Evolutionary conservation across 139 green algal genomes (phyloP), one percentile per base, ranked within the genome.

Genomic region (Chlorella sp.): DNA sequence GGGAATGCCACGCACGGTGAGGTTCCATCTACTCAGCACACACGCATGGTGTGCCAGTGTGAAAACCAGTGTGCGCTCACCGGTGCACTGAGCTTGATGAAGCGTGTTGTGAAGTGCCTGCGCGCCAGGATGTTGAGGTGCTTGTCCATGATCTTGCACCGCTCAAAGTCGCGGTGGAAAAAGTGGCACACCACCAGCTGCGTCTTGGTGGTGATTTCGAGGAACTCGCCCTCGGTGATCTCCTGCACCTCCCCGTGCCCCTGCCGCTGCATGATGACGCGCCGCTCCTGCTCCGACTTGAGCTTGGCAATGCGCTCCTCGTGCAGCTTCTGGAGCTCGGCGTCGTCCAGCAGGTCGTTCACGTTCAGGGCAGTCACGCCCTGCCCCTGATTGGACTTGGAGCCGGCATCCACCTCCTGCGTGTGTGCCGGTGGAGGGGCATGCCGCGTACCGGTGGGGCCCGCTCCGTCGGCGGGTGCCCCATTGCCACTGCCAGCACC

Each of bases 91-190:
- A 97, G 49, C 78, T 96, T 97, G 73, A 97, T 91, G 83, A 98
- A 98, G 6, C 89, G 83, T 2, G 93, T 97, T 32, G 86, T 85
- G 82, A 97, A 93, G 77, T 97, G 90, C 36, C 91, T 90, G 32
- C 72, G 73, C 2, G 79, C 78, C 24, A 98, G 77, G 14, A 77
- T 67, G 3, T 65, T 32, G 17, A 98, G 62, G 80, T 98, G 94
- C 83, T 95, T 94, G 86, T 98, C 90, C 76, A 98, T 88, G 65
- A 98, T 92, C 84, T 95, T 96, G 86, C 95, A 98, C 17, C 93
- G 85, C 76, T 96, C 87, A 88, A 99, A 99, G 62, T 96, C 92
- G n/a, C 79, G 71, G 76, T 98, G 94, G 79, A 90, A 99, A 69
- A 99, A 98, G 78, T 99, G 95, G 36, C 72, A 83, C 0, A 97